Evolutionary conservation across 2,329 filamentous ascomycete species (phyloP).

Genomic region (Aureobasidium sp.): DNA sequence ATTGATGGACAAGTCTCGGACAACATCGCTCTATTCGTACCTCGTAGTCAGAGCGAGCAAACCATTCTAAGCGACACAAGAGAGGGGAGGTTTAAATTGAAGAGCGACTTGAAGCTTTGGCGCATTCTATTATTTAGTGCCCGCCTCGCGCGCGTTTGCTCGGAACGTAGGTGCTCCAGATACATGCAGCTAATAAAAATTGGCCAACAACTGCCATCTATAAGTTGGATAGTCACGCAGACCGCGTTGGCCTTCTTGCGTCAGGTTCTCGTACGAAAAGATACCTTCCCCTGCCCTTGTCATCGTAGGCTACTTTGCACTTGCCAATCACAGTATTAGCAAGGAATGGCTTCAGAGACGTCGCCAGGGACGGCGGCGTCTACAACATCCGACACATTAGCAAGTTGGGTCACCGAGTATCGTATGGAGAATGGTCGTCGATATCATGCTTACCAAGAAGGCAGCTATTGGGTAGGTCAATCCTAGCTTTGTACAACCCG

Average conservation of each 20-base stretch:
- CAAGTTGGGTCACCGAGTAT: conserved; percentile 15
- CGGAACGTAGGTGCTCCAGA: background rate
- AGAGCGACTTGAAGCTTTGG: background rate
- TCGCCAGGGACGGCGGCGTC: background rate
- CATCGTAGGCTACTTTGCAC: background rate
- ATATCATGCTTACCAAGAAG: conserved; percentile 28
- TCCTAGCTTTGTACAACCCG: background rate
- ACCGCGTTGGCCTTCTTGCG: background rate
- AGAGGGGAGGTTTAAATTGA: background rate
- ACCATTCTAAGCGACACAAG: background rate
- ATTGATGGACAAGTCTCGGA: background rate
- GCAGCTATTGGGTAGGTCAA: conserved; percentile 18
- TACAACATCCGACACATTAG: conserved; percentile 11
- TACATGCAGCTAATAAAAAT: conserved; percentile 10
- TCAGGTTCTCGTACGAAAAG: background rate
- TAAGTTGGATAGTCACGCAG: background rate
- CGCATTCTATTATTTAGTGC: background rate
- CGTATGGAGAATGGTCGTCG: conserved; percentile 27
- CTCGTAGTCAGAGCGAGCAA: background rate
- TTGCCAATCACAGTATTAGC: background rate
- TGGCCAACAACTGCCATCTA: conserved; percentile 1
- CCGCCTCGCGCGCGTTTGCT: conserved; percentile 4
- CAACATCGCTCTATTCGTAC: background rate
- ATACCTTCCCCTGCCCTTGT: background rate
- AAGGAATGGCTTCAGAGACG: background rate